Base-by-base conservation (phyloP, 1,284 basidiomycete genomes). In the Cystobasidium slooffiae region DNA sequence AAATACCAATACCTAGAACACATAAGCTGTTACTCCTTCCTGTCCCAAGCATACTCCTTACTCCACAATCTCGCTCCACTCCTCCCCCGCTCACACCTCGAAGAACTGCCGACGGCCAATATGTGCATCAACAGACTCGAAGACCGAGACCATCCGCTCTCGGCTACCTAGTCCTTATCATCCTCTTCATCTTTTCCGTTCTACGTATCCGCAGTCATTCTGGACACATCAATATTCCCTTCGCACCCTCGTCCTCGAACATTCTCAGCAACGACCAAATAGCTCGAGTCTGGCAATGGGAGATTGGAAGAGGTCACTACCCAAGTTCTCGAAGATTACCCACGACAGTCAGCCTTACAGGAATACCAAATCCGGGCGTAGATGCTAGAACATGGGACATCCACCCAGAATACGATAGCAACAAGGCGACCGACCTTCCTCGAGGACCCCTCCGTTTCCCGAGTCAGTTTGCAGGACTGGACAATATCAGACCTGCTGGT, bases 271-370 rank as follows among this genome's bases (percentile, higher is more conserved):
- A 87, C 63, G 88, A 90, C 67, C 92, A 96, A 80, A 81, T 95
- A 51, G 89, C 90, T 78, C 87, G 88, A 78, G 91, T 97, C 82
- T 97, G 94, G 94, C 86, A 90, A 78, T 97, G 93, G 93, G 94
- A 97, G 83, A 87, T 97, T 72, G 84, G 87, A 55, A 91, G 91
- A 78, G 94, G 94, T 0, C 93, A 96, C 82, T 93, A 94, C 84
- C 94, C 94, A 1, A 93, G 91, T 82, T 86, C 87, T 67, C 85
- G 87, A 73, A 47, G 73, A 22, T 75, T 78, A 24, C 75, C 75
- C 14, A 72, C 59, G 41, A 55, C 67, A 16, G 58, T 76, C 12
- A 59, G 64, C 22, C 63, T 77, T 10, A 39, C 68, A 43, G 70
- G 70, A 1, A 56, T 67, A 53, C 58, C 31, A 44, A 68, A 66